Percentiles rank a stretch among this genome's conserved stretches.
These are phyloP conservation scores for Venturia nashicola DNA, from an alignment of 2,329 filamentous ascomycete species.

Conservation along the genomic window DNA sequence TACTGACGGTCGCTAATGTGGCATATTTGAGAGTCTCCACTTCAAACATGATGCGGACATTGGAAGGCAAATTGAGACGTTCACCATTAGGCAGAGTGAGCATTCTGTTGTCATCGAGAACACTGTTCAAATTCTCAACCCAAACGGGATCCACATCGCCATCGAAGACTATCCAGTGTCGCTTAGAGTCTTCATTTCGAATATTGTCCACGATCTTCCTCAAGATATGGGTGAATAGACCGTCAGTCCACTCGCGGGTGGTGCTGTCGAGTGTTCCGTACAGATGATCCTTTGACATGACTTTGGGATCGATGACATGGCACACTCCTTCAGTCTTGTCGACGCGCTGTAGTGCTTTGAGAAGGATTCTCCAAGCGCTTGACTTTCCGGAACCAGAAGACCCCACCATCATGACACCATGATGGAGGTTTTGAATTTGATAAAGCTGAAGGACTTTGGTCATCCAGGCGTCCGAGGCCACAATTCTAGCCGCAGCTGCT, in stretches of 20 bases:
- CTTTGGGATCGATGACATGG: conserved; percentile 97
- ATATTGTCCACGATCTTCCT: conserved; percentile 98
- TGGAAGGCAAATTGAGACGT: conserved; percentile 82
- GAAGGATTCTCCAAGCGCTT: conserved; percentile 80
- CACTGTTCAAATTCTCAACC: conserved; percentile 99
- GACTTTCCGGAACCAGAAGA: conserved; percentile 97
- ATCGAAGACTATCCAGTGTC: conserved; percentile 99
- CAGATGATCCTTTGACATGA: conserved; percentile 97
- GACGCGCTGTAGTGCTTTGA: conserved; percentile 81
- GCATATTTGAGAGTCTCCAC: conserved; percentile 97
- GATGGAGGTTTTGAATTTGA: conserved; percentile 94
- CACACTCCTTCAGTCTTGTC: conserved; percentile 89
- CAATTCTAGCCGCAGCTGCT: conserved; percentile 72
- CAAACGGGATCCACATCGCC: conserved; percentile 98
- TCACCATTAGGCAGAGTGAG: conserved; percentile 96
- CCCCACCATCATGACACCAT: conserved; percentile 99
- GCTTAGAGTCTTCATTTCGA: conserved; percentile 88
- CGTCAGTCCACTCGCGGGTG: conserved; percentile 97
- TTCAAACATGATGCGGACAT: conserved; percentile 99
- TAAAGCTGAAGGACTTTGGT: conserved; percentile 94
- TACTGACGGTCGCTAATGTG: conserved; percentile 95
- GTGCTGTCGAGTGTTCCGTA: conserved; percentile 95
- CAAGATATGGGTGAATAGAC: conserved; percentile 92
- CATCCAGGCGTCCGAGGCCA: conserved; percentile 92
- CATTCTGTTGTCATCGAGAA: conserved; percentile 97